Evolutionary conservation across 768 basidiomycete species (phyloP).

Genomic region (Termitomyces sp.): DNA sequence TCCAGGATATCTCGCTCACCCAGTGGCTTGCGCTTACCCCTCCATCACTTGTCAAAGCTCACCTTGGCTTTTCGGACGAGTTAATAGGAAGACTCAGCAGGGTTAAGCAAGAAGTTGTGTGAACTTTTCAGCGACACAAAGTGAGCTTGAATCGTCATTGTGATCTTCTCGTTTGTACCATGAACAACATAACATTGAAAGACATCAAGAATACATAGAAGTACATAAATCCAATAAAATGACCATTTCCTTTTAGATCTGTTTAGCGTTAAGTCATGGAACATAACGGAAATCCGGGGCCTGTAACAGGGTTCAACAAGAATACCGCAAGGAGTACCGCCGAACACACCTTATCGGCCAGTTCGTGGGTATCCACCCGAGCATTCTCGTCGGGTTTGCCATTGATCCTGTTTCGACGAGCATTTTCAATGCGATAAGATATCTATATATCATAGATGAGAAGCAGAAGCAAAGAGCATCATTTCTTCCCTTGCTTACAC

Average conservation of each 20-base stretch:
- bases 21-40: constrained; percentile 67
- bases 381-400: constrained; percentile 48
- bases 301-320: constrained; percentile 29
- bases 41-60: constrained; percentile 56
- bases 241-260: not conserved
- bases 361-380: constrained; percentile 58
- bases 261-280: constrained; percentile 21
- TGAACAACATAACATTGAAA: too few species aligned
- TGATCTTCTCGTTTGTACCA: too few species aligned
- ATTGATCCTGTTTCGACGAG: constrained; percentile 48
- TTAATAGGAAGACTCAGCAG: constrained; percentile 48
- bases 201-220: too few species aligned
- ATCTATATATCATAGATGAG: constrained; percentile 33
- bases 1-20: constrained; percentile 56
- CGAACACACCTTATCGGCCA: constrained; percentile 60
- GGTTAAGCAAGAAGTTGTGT: constrained; percentile 49
- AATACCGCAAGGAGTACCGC: not conserved
- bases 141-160: not conserved
- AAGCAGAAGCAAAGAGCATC: not conserved
- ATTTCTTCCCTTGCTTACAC: constrained; percentile 33
- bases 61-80: constrained; percentile 54
- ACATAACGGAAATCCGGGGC: constrained; percentile 64
- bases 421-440: constrained; percentile 65
- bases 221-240: too few species aligned
- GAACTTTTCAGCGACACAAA: not conserved